These are phyloP conservation scores for Cutaneotrichosporon sp. DNA, from an alignment of 1,284 basidiomycete species.

Conservation along the genomic window DNA sequence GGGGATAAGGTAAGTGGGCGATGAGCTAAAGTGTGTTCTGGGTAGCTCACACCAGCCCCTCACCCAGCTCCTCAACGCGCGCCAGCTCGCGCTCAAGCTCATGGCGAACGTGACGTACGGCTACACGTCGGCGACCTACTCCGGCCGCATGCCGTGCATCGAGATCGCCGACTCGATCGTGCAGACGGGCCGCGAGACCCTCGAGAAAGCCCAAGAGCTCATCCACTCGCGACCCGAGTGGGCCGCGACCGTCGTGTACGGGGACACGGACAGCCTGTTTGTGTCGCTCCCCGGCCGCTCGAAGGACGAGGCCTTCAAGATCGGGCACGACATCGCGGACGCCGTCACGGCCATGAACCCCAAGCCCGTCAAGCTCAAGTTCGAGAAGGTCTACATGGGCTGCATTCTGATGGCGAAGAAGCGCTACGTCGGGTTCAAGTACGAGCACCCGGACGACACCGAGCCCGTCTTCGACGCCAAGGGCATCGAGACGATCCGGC, in stretches of 20 bases:
- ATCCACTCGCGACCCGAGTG: constrained; percentile 79
- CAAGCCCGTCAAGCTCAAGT: constrained; percentile 89
- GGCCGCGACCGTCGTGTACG: constrained; percentile 92
- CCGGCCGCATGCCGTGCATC: constrained; percentile 96
- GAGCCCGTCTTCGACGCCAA: constrained; percentile 92
- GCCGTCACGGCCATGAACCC: constrained; percentile 84
- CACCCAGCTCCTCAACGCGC: constrained; percentile 73
- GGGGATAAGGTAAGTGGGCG: constrained; percentile 68
- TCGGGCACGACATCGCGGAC: constrained; percentile 90
- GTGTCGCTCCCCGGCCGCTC: constrained; percentile 84
- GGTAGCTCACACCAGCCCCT: constrained; percentile 61
- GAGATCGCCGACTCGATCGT: constrained; percentile 98
- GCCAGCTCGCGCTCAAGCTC: constrained; percentile 84
- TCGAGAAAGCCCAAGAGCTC: constrained; percentile 86
- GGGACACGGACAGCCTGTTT: constrained; percentile 97
- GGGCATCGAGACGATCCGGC: constrained; percentile 93
- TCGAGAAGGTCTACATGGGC: constrained; percentile 96
- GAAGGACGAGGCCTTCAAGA: constrained; percentile 87
- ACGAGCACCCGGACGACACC: constrained; percentile 74
- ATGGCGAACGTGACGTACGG: constrained; percentile 89
- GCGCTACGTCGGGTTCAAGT: constrained; percentile 95
- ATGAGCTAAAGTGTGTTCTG: background rate
- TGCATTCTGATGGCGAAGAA: constrained; percentile 95
- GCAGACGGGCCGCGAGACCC: constrained; percentile 89
- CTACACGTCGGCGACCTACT: constrained; percentile 90